Evolutionary conservation across 805 yeast species (phyloP).

Genomic region (Nematodospora valgi): DNA sequence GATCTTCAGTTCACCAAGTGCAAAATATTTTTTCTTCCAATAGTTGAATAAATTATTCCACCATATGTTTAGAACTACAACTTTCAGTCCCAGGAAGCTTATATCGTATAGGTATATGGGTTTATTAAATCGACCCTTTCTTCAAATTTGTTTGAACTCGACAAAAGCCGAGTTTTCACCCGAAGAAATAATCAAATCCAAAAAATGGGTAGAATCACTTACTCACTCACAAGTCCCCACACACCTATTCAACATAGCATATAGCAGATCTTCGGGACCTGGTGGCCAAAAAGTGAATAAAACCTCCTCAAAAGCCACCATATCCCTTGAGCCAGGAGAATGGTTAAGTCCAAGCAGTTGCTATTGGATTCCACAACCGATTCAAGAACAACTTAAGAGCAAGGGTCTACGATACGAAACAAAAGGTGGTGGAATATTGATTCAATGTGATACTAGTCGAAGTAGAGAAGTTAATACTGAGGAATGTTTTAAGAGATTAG

Average conservation of each 20-base stretch:
- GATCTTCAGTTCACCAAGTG: too few species aligned
- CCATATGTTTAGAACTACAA: too few species aligned
- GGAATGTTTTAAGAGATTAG: conserved; percentile 59
- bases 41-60: too few species aligned
- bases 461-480: conserved; percentile 55
- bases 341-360: conserved; percentile 42
- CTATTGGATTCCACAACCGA: conserved; percentile 58
- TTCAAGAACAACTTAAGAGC: conserved; percentile 38
- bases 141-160: conserved; percentile 1
- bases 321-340: conserved; percentile 41
- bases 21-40: too few species aligned
- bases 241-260: conserved; percentile 41
- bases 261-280: conserved; percentile 70
- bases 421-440: conserved; percentile 50
- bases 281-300: conserved; percentile 90
- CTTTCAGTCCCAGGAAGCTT: too few species aligned
- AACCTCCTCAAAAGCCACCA: conserved; percentile 62
- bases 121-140: too few species aligned
- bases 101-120: too few species aligned
- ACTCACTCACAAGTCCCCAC: conserved; percentile 39
- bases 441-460: conserved; percentile 60
- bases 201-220: conserved; percentile 41
- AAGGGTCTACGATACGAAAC: conserved; percentile 52
- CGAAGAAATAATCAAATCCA: conserved; percentile 29
- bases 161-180: conserved; percentile 12